Percentiles rank a stretch among this genome's conserved stretches.
Evolutionary conservation across 192 early-diverging fungal species (phyloP).

Genomic region (Coemansia aciculifera): DNA sequence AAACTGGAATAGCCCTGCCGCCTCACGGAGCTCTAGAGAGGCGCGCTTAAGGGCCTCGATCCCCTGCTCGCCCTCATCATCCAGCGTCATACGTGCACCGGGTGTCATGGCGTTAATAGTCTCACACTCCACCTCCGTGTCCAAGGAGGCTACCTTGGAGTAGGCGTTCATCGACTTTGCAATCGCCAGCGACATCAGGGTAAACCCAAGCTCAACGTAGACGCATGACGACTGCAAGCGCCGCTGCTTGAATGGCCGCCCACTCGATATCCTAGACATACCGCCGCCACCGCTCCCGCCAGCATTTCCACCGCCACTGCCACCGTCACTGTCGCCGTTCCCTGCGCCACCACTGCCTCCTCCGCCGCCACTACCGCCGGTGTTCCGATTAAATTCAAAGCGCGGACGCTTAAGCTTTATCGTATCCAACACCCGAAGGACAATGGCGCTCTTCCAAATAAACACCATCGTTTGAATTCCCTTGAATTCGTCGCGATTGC

Average conservation of each 20-base stretch:
- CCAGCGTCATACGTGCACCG: conserved; percentile 7
- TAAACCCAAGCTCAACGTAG: conserved; percentile 52
- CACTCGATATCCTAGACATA: conserved; percentile 21
- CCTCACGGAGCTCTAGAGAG: conserved; percentile 47
- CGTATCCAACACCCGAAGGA: conserved; percentile 31
- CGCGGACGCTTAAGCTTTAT: conserved; percentile 24
- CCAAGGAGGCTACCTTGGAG: conserved; percentile 43
- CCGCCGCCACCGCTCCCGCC: conserved; percentile 3
- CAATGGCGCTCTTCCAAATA: conserved; percentile 55
- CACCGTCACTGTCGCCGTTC: conserved; percentile 1
- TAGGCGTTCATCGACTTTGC: conserved; percentile 54
- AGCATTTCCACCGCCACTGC: conserved; percentile 10
- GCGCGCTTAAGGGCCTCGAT: conserved; percentile 48
- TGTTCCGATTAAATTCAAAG: conserved; percentile 18
- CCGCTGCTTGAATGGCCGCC: conserved; percentile 33
- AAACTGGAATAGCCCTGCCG: conserved; percentile 49
- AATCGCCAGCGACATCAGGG: conserved; percentile 43
- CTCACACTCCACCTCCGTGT: conserved; percentile 52
- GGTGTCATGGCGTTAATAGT: conserved; percentile 51
- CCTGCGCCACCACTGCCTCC: conserved; percentile 5
- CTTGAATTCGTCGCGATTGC: conserved; percentile 34
- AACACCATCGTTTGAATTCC: conserved; percentile 41
- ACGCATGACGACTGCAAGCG: conserved; percentile 48
- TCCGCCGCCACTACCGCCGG: conserved; percentile 32
- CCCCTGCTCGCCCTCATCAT: conserved; percentile 47